Evolutionary conservation across 257 asterid genomes (phyloP), one percentile per base, ranked within the genome.

Genomic region (Marsdenia floribunda): DNA sequence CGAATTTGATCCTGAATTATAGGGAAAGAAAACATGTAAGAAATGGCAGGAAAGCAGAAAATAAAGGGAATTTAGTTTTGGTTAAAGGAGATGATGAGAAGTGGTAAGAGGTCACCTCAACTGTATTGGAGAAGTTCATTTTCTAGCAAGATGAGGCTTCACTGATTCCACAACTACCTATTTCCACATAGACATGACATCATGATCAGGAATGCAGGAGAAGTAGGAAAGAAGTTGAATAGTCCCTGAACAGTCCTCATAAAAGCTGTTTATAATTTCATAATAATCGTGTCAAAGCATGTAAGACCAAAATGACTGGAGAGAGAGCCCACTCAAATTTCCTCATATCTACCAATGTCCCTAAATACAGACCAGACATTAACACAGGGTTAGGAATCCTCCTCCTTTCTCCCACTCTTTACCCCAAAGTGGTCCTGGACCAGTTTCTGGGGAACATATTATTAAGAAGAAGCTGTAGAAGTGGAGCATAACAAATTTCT

Each of bases 111-210:
- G 38, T 54, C 64, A 70, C 82, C 82, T 83, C 75, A 76, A 77
- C 83, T 38, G 76, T 50, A 55, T 60, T 64, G 65, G 52, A 50
- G 69, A 44, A 40, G 79, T 75, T 81, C 87, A 88, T 70, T 80
- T 86, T 86, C 85, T 80, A 35, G 89, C 80, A 70, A 92, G 96
- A 87, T 88, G 88, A 77, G 96, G 88, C 81, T 90, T 92, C 59
- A 89, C 79, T 64, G 99, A 90, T 84, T 95, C 99, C 81, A 95
- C 98, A 65, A 95, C 99, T 78, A 95, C 99, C 98, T 95, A 88
- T 47, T 74, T 52, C 64, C n/a, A 14, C 50, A 44, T 26, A 57
- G 3, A 10, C 4, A 6, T 11, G 37, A 57, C 0, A 38, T 58
- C 50, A 55, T 35, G 19, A 53, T 12, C 13, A 1, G 42, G n/a